Evolutionary conservation across 768 basidiomycete genomes (phyloP).

Genomic region (Leucosporidium yakuticum): DNA sequence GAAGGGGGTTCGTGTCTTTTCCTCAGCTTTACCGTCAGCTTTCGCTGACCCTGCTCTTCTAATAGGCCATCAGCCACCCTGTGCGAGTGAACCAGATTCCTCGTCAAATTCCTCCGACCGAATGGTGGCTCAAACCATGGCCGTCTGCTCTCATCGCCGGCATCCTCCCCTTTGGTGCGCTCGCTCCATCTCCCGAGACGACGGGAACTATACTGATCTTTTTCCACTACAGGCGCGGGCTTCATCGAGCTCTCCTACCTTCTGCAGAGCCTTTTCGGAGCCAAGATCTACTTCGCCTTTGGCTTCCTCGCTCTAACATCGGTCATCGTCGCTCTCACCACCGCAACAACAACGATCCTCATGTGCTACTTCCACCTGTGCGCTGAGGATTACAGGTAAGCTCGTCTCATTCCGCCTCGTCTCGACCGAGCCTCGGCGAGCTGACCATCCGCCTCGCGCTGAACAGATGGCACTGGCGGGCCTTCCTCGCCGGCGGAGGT

Average conservation of each 20-base stretch:
- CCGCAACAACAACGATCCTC: conserved; percentile 43
- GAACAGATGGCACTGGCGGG: conserved; percentile 88
- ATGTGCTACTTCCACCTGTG: conserved; percentile 71
- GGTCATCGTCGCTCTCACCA: conserved; percentile 78
- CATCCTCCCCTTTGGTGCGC: conserved; percentile 72
- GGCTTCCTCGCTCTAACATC: conserved; percentile 88
- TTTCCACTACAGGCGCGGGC: conserved; percentile 61
- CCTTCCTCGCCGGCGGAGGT: conserved; percentile 86
- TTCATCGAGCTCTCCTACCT: conserved; percentile 94
- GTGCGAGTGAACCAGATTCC: conserved; percentile 89
- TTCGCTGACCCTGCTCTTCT: not conserved
- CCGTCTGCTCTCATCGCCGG: conserved; percentile 65
- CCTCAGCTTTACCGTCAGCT: not conserved
- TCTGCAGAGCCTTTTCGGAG: conserved; percentile 78
- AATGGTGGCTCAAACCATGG: conserved; percentile 40
- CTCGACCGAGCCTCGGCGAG: not conserved
- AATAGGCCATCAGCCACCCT: conserved; percentile 67
- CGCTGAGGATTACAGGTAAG: conserved; percentile 83
- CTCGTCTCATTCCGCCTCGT: not conserved
- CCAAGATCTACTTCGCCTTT: conserved; percentile 90
- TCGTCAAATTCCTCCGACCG: conserved; percentile 84
- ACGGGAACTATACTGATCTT: conserved; percentile 8
- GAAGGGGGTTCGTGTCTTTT: conserved; percentile 61
- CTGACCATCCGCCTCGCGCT: conserved; percentile 12
- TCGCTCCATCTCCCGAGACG: not conserved